Conservation (phyloP, 805 yeast species). For the Zygoascus tannicola region DNA sequence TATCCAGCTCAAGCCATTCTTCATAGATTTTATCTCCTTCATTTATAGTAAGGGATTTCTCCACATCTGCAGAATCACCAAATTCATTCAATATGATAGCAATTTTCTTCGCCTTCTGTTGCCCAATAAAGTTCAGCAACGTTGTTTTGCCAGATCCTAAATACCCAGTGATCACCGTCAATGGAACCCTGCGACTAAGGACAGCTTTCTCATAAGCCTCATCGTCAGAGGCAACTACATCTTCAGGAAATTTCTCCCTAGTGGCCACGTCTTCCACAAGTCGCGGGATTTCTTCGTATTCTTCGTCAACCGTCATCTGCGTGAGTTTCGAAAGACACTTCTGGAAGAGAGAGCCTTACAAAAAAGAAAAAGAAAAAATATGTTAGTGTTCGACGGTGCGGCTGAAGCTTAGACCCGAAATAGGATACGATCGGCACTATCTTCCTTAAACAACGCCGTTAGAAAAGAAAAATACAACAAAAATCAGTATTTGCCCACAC, state of each 20-base stretch:
- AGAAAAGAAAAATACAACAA: too few relatives aligned
- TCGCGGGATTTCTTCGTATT: constrained; percentile 22
- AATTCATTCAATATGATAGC: constrained; percentile 86
- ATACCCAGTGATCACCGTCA: constrained; percentile 90
- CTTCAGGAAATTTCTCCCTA: neutral
- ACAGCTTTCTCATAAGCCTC: constrained; percentile 1
- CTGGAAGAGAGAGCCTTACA: too few relatives aligned
- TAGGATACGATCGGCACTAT: too few relatives aligned
- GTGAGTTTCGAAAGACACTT: too few relatives aligned
- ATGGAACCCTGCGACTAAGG: constrained; percentile 51
- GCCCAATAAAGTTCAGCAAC: constrained; percentile 61
- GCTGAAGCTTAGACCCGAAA: too few relatives aligned
- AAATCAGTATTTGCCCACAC: too few relatives aligned
- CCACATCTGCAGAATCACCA: constrained; percentile 86
- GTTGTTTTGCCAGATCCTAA: constrained; percentile 94
- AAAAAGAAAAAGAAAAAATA: too few relatives aligned
- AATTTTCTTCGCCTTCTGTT: constrained; percentile 53
- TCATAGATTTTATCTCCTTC: constrained; percentile 51
- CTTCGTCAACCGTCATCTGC: too few relatives aligned
- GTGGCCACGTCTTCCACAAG: constrained; percentile 14
- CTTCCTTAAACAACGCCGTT: too few relatives aligned
- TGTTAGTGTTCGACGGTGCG: too few relatives aligned
- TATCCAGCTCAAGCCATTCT: constrained; percentile 94
- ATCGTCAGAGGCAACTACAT: neutral
- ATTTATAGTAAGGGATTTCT: constrained; percentile 68